Evolutionary conservation across 179 eudicot species (phyloP), one percentile per base, ranked within the genome.

Genomic region (Drosera spatulata): DNA sequence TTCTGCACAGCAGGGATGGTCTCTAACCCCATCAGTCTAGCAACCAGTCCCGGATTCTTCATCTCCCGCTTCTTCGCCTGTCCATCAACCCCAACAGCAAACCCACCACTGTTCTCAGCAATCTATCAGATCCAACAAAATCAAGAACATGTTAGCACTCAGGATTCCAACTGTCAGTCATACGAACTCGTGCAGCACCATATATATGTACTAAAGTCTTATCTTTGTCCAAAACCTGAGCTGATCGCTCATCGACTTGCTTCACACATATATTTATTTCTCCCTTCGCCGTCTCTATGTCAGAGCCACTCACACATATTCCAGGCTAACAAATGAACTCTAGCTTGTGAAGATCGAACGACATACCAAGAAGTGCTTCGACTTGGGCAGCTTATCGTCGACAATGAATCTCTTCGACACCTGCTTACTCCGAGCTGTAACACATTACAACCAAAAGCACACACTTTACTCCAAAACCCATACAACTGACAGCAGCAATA

Each of bases 11-110:
- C 72, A 5, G 99, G 97, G 86, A 94, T 68, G 42, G 91, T 74
- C 22, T 94, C 99, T 68, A 94, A 81, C 1, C 99, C 99, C 99
- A 94, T 94, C 59, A 94, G 80, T 81, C 86, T 83, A 68, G 96
- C 99, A 74, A 90, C 97, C 73, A 94, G 75, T 55, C 87, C 77
- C 3, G 96, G 97, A 66, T 88, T 45, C 69, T 69, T 66, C 79
- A 67, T 80, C 71, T 70, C 82, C 11, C 65, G 63, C 56, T 77
- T 81, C 64, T 69, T 66, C 33, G 71, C 85, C 9, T 41, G 41
- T 51, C 75, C 72, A 48, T 80, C 76, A 79, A 71, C 86, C 76
- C 55, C 58, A 58, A 71, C 70, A 9, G 88, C 82, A 73, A 84
- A 78, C 44, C 86, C 95, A 48, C 88, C 87, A 67, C 77, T 78